Evolutionary conservation across 768 basidiomycete species (phyloP), one percentile per base, ranked within the genome.

Genomic region (Auricularia sp.): DNA sequence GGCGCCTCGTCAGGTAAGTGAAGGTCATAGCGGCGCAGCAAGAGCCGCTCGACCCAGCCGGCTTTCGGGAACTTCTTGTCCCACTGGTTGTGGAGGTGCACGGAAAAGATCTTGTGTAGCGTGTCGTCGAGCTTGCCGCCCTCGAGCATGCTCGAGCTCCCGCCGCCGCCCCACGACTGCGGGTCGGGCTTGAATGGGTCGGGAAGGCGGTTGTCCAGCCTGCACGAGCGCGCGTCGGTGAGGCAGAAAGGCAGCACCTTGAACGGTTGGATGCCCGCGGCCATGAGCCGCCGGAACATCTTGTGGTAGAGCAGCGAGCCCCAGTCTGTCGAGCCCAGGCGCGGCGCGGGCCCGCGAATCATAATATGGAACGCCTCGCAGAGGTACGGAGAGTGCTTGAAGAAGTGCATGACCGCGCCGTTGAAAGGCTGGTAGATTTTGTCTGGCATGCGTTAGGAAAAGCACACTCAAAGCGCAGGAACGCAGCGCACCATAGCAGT

Each of bases 61-160:
- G 78, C 83, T 18, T 74, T 72, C 0, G 96, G 94, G 72, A 89
- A 98, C 62, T 76, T 75, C 78, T 94, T 97, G 63, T 89, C 83
- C 95, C 96, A 98, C 75, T 94, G 94, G 75, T 98, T 97, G 74
- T 98, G 96, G 70, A 98, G 72, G 76, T 98, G 96, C 42, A 98
- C 83, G 0, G 87, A 83, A 77, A 96, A 99, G 13, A 96, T 82
- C 66, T 89, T 86, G 16, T 78, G 75, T 35, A 95, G 75, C 65
- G 80, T 82, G 67, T 78, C 69, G 72, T 90, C 88, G 68, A 89
- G 73, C 4, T 81, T 82, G 3, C 86, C 90, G 14, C 82, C 88
- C 67, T 80, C 82, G 68, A 82, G 83, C 65, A 84, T 0, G 81
- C 83, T 66, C 85, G 71, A 1, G 87, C 87, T 72, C 83, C 84